These are phyloP conservation scores for Solanum etuberosum DNA, from an alignment of 257 asterid species.

Conservation along the genomic window DNA sequence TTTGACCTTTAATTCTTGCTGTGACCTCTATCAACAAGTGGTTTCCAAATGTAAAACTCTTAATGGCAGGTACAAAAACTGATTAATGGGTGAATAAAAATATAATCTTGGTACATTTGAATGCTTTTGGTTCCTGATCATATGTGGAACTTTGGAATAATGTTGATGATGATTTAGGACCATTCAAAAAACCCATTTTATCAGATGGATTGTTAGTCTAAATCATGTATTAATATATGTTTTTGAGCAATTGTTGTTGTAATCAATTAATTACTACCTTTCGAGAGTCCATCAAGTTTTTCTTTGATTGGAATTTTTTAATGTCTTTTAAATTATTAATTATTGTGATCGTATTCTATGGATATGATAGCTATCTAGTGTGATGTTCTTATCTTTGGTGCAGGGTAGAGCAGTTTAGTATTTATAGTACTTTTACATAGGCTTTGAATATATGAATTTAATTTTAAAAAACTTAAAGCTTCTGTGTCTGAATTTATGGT, in stretches of 20 bases:
- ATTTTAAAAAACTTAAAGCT: neutral
- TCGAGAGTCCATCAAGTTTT: neutral
- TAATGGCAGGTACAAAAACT: slow-evolving; percentile 51
- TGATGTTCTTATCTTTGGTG: neutral
- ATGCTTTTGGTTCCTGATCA: neutral
- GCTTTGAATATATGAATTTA: neutral
- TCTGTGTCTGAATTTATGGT: neutral
- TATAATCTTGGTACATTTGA: neutral
- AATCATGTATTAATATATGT: neutral
- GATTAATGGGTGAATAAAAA: neutral
- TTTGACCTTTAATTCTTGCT: slow-evolving; percentile 39
- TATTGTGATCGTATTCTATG: neutral
- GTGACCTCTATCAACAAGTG: slow-evolving; percentile 47
- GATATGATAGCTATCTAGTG: neutral
- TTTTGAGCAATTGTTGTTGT: neutral
- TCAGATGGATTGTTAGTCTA: neutral
- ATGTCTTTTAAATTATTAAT: neutral
- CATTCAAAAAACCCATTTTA: neutral
- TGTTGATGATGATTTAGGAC: neutral
- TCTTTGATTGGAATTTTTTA: neutral
- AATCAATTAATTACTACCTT: neutral
- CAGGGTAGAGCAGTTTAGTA: neutral
- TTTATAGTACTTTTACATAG: neutral
- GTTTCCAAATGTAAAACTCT: slow-evolving; percentile 61
- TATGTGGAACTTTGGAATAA: neutral